Base-by-base conservation (phyloP, 2,329 filamentous ascomycete species). In the Fusarium agapanthi region DNA sequence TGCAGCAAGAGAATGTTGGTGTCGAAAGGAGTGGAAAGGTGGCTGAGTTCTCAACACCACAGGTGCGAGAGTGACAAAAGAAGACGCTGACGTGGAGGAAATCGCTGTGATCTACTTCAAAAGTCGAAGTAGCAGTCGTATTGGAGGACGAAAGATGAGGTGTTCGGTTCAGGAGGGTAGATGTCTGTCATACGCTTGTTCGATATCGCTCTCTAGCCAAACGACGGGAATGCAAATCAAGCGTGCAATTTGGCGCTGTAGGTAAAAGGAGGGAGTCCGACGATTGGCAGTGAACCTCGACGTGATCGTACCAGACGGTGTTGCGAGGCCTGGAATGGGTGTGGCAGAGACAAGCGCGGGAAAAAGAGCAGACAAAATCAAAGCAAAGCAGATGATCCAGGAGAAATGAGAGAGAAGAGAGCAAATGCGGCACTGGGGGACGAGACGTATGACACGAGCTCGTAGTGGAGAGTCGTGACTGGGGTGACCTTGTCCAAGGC, bases 261-360 rank as follows among this genome's bases (percentile, higher is more conserved):
- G 51, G 60, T 53, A 69, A 67, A 71, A 70, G 64, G 68, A 75
- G 61, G 56, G 71, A 61, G 67, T 59, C 65, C 65, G 74, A 71
- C 68, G 68, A 72, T 67, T 64, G 68, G 60, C 61, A 68, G 61
- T 65, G 67, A 75, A 45, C 73, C 72, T 74, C 77, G 67, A 74
- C 69, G 74, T 73, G 79, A 70, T 80, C 78, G 78, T 80, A 67
- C 78, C 78, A 79, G 78, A 80, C 78, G 78, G 70, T 76, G 53
- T 71, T 77, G 76, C 72, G 77, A 78, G 71, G 66, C 74, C 78
- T 79, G 74, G 78, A 79, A 77, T 79, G 76, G 69, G 64, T 66
- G 63, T 58, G 59, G 71, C 70, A 70, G 73, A 73, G 76, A 66
- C 73, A 75, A 72, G 69, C 67, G 69, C 67, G 61, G 45, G 40